Conservation (phyloP, 371 early-diverging fungal genomes). For the Pancytospora philotis region DNA sequence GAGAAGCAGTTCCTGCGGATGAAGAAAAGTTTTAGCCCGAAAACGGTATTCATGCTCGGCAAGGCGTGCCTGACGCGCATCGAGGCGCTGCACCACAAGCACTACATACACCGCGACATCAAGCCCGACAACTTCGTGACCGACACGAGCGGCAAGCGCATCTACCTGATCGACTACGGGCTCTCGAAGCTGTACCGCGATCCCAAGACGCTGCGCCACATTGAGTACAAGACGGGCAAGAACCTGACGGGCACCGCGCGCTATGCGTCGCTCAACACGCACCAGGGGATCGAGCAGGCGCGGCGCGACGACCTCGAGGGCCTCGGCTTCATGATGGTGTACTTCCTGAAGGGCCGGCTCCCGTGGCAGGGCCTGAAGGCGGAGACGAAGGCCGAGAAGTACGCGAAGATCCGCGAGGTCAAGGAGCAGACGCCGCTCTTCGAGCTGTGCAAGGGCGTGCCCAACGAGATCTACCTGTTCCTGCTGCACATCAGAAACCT, state of each 20-base stretch:
- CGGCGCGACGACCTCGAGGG: slow-evolving; percentile 97
- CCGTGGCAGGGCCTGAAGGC: slow-evolving; percentile 99
- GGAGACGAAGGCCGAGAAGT: slow-evolving; percentile 91
- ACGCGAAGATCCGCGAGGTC: slow-evolving; percentile 94
- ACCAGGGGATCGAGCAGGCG: slow-evolving; percentile 90
- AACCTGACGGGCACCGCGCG: slow-evolving; percentile 95
- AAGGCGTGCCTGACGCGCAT: slow-evolving; percentile 91
- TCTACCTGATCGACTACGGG: slow-evolving; percentile 96
- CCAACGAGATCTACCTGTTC: slow-evolving; percentile 83
- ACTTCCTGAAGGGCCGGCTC: slow-evolving; percentile 87
- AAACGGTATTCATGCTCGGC: slow-evolving; percentile 87
- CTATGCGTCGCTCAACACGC: slow-evolving; percentile 95
- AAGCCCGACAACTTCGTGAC: slow-evolving; percentile 98
- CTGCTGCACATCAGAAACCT: slow-evolving; percentile 85
- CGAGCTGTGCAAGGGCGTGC: slow-evolving; percentile 79
- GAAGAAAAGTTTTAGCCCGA: slow-evolving; percentile 85
- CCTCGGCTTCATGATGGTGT: slow-evolving; percentile 93
- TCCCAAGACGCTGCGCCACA: slow-evolving; percentile 84
- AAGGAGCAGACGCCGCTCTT: slow-evolving; percentile 92
- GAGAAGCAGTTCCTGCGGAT: slow-evolving; percentile 95
- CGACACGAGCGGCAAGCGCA: slow-evolving; percentile 80
- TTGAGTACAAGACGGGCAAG: slow-evolving; percentile 88
- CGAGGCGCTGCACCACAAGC: slow-evolving; percentile 88
- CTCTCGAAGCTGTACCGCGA: slow-evolving; percentile 92
- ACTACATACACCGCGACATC: slow-evolving; percentile 91